Base-by-base conservation (phyloP, 768 basidiomycete genomes). In the Vishniacozyma victoriae region DNA sequence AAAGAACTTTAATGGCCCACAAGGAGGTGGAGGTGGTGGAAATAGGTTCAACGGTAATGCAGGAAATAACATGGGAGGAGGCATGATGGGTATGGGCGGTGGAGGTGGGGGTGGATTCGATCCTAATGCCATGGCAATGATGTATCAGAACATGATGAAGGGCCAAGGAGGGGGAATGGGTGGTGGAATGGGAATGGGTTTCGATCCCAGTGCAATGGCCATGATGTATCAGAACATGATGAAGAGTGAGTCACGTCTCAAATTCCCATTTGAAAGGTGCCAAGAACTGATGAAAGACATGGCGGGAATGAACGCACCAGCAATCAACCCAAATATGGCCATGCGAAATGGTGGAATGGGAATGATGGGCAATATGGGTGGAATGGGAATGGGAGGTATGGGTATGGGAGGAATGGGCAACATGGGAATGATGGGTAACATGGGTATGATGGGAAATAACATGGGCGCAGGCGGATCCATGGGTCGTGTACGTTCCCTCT, bases 181-280 rank as follows among this genome's bases (percentile, higher is more conserved):
- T n/a, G n/a, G n/a, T 42, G 62, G 43, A 14, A 22, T 2, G 27
- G 14, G 5, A 80, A 78, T 77, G 2, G 73, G 67, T 39, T n/a
- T n/a, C 29, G 9, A 33, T 33, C 29, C 9, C 29, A 9, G 29
- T 33, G 9, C 29, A 33, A 82, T 95, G 64, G 88, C 88, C 0
- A 80, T 84, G 44, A 81, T 95, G 46, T 96, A 93, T 73, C 87
- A 89, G 22, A 84, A 87, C 53, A 93, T 96, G 92, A 69, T 62
- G 67, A 62, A 57, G 55, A 80, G 78, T 77, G 2, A 73, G 67
- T 39, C 29, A n/a, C n/a, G n/a, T n/a, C n/a, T n/a, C n/a, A n/a
- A n/a, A n/a, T n/a, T n/a, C n/a, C n/a, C 19, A 67, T 60, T 64
- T 51, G 19, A 72, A 69, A 29, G 11, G 40, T 18, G 16, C n/a